Conservation (phyloP, 306 rosid genomes). For the Pyrus betulifolia region DNA sequence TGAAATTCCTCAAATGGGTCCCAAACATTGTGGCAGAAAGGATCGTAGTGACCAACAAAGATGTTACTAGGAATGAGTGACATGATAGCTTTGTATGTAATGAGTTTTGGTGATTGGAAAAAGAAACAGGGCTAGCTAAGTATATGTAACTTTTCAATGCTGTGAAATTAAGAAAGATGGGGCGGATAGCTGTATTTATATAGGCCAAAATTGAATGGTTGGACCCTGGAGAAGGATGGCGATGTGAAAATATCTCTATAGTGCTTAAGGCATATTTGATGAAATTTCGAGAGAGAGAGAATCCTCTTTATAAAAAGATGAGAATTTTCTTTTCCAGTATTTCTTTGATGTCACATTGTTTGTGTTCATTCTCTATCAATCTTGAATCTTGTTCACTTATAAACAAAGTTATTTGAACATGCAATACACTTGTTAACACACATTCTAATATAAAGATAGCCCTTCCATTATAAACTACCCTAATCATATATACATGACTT, state of each 20-base stretch:
- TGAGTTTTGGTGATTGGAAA: neutral
- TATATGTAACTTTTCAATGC: neutral
- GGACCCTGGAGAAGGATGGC: neutral
- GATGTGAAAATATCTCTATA: neutral
- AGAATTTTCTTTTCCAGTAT: too few relatives aligned
- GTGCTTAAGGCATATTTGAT: neutral
- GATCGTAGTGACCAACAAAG: conserved; percentile 11
- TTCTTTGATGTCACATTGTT: too few relatives aligned
- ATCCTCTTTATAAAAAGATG: neutral
- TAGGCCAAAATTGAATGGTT: neutral
- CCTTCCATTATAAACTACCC: too few relatives aligned
- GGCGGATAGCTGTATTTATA: neutral
- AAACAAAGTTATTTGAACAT: too few relatives aligned
- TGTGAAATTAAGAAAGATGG: neutral
- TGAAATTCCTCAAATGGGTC: conserved; percentile 1
- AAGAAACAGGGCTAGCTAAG: neutral
- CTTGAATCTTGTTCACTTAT: too few relatives aligned
- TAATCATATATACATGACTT: too few relatives aligned
- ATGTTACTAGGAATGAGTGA: neutral
- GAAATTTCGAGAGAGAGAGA: neutral
- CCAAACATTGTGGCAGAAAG: conserved; percentile 6
- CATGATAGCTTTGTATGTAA: neutral
- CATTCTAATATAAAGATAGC: too few relatives aligned
- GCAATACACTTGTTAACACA: too few relatives aligned
- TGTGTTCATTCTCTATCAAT: too few relatives aligned